phyloP scores from a whole-genome alignment of 805 yeast species.

The Yarrowia divulgata region DNA sequence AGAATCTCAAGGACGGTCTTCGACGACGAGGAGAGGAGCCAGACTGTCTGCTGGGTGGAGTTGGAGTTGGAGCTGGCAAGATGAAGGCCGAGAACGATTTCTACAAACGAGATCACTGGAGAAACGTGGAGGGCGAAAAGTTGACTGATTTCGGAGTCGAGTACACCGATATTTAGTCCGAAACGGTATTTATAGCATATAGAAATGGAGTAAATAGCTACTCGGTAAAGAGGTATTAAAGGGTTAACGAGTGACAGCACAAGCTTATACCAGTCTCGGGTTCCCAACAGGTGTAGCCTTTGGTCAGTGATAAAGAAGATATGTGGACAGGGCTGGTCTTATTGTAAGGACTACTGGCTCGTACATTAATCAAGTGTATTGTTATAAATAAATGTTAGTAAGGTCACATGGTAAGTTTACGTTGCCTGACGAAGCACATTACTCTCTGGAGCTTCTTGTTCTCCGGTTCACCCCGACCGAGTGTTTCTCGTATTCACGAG shows the following conservation, averaged over 20 bases:
- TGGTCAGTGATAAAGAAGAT: too few relatives aligned
- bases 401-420: not conserved
- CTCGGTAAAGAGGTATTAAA: too few relatives aligned
- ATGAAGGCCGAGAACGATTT: slow-evolving; percentile 27
- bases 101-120: slow-evolving; percentile 63
- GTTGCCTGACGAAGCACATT: not conserved
- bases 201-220: not conserved
- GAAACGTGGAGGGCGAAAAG: slow-evolving; percentile 81
- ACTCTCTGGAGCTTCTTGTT: too few relatives aligned
- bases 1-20: slow-evolving; percentile 9
- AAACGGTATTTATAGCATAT: slow-evolving; percentile 26
- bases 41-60: slow-evolving; percentile 28
- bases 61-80: not conserved
- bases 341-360: too few relatives aligned
- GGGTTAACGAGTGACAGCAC: too few relatives aligned
- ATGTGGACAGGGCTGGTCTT: too few relatives aligned
- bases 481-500: too few relatives aligned
- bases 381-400: slow-evolving; percentile 7
- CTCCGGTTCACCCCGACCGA: too few relatives aligned
- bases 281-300: too few relatives aligned
- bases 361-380: not conserved
- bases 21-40: slow-evolving; percentile 30
- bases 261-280: too few relatives aligned
- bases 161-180: slow-evolving; percentile 33
- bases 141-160: slow-evolving; percentile 91